These are phyloP conservation scores for Apiospora rasikravindrae DNA, from an alignment of 2,329 filamentous ascomycete species.

Conservation along the genomic window DNA sequence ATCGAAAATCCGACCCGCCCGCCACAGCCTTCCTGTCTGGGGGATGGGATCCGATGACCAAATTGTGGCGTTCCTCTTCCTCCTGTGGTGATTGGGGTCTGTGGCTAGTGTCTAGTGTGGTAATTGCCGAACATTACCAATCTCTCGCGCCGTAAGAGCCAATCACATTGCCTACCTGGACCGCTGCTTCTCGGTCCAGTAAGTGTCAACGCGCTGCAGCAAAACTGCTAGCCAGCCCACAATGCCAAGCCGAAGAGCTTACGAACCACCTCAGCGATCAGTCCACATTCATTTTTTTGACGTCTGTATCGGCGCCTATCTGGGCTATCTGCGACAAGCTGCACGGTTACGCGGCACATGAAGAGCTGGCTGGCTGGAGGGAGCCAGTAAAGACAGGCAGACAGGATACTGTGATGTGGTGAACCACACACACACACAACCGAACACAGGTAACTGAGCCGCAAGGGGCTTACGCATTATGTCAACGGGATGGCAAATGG, in stretches of 20 bases:
- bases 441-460: neutral
- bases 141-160: neutral
- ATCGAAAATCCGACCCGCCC: neutral
- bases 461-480: neutral
- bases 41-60: neutral
- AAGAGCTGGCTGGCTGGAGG: neutral
- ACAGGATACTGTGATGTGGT: neutral
- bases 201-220: neutral
- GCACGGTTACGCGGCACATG: constrained; percentile 8
- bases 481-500: neutral
- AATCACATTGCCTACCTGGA: neutral
- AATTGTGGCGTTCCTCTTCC: neutral
- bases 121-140: neutral
- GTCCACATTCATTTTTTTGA: neutral
- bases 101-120: constrained; percentile 6
- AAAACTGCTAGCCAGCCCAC: neutral
- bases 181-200: no score
- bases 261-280: constrained; percentile 9
- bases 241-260: constrained; percentile 16
- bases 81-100: no score
- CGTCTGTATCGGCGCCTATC: neutral
- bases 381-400: no score
- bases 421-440: neutral
- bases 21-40: neutral
- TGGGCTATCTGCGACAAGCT: neutral